Base-by-base conservation (phyloP, 352 stramenopile genomes). In the Phytopythium boreale region DNA sequence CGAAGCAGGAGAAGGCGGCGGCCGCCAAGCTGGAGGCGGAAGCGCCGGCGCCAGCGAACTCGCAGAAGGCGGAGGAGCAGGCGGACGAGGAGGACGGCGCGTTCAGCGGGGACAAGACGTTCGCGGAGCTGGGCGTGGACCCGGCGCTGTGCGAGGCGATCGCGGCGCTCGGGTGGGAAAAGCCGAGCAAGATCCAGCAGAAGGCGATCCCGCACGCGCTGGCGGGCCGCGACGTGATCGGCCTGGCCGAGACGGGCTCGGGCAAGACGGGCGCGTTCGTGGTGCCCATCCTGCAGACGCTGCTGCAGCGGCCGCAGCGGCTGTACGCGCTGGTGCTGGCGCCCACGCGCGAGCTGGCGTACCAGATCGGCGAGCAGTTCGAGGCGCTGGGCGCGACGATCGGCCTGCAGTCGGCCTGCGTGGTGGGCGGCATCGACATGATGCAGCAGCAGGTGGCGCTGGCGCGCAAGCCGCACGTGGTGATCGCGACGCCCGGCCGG, bases 341-440 rank as follows among this genome's bases (percentile, higher is more conserved):
- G 20, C 96, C 96, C 12, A 98, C 96, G 47, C 88, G 96, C 59
- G 96, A 99, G 76, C 76, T 99, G 51, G 96, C 95, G 46, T 98
- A 98, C 70, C 95, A 99, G 81, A 99, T 98, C 72, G 84, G 87
- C 69, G 95, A 98, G 67, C 91, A 98, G 69, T 97, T 98, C 56
- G 88, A 97, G 59, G 96, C 82, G 29, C 82, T 97, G 8, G 97
- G 85, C 49, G 83, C 82, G 46, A 88, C 81, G 41, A 99, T 98
- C 67, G 97, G 89, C n/a, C 85, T 95, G 52, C 98, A 91, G 80
- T 97, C 75, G 64, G 86, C 74, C 63, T 98, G 82, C 69, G 87
- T 97, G n/a, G 94, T 97, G 58, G 95, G 98, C 60, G 98, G 97
- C 34, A 97, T 99, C 57, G 96, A 99, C 69, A 98, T 98, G 85